Evolutionary conservation across 2,329 filamentous ascomycete genomes (phyloP).

Genomic region (Monilinia aucupariae): DNA sequence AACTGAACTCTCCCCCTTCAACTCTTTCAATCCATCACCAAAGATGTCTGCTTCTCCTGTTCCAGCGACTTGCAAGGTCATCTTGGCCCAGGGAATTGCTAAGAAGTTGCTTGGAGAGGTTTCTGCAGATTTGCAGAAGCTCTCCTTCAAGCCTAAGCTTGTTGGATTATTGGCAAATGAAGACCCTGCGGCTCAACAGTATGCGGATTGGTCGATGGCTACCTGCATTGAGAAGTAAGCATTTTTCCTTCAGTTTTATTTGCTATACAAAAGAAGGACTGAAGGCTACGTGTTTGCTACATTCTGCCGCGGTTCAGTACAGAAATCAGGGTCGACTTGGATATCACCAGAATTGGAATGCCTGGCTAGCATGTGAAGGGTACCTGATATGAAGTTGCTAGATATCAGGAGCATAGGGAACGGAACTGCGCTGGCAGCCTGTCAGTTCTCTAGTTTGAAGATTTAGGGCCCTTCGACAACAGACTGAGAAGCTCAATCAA

Average conservation of each 20-base stretch:
- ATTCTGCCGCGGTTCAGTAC: not conserved
- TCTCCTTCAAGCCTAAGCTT: constrained; percentile 70
- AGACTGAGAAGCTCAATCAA: not conserved
- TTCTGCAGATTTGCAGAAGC: constrained; percentile 63
- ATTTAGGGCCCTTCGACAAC: not conserved
- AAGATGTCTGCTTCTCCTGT: constrained; percentile 20
- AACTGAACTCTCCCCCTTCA: not conserved
- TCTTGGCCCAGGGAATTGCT: constrained; percentile 82
- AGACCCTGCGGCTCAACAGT: constrained; percentile 86
- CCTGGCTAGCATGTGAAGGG: not conserved
- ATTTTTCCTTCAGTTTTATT: not conserved
- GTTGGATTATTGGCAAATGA: constrained; percentile 89
- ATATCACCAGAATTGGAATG: not conserved
- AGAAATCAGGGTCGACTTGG: too few species aligned
- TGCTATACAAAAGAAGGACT: not conserved
- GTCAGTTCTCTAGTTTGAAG: not conserved
- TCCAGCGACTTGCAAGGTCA: constrained; percentile 73
- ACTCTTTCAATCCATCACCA: not conserved
- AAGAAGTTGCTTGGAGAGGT: constrained; percentile 77
- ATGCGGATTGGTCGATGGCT: constrained; percentile 96
- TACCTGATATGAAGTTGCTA: not conserved
- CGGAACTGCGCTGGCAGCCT: not conserved
- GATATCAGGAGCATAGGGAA: not conserved
- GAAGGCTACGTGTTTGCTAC: not conserved
- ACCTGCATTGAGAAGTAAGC: constrained; percentile 92